phyloP scores from a whole-genome alignment of 78 protist species.

The Cyanophora paradoxa region DNA sequence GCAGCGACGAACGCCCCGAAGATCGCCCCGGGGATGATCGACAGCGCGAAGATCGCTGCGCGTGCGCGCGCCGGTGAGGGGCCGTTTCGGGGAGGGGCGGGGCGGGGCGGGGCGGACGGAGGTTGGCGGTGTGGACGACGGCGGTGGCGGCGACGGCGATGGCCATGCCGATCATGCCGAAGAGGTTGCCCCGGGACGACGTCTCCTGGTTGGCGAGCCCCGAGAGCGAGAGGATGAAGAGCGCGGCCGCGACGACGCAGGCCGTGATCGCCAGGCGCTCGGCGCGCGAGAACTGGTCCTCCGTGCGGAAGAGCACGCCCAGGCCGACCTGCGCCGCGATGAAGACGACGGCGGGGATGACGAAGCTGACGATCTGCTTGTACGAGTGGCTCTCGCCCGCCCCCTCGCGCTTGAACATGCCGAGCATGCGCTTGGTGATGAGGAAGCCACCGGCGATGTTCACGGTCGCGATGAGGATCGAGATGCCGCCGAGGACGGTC shows the following conservation, averaged over 20 bases:
- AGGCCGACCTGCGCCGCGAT: background rate
- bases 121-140: background rate
- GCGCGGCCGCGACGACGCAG: slow-evolving; percentile 12
- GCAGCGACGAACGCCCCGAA: slow-evolving; percentile 16
- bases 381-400: slow-evolving; percentile 16
- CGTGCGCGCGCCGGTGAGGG: slow-evolving; percentile 7
- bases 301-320: background rate
- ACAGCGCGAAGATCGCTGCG: background rate
- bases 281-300: too few relatives aligned
- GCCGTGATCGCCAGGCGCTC: too few relatives aligned
- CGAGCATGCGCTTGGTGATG: slow-evolving; percentile 93
- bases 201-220: slow-evolving; percentile 20
- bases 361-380: slow-evolving; percentile 28
- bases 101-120: background rate
- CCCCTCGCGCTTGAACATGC: slow-evolving; percentile 87
- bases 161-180: slow-evolving; percentile 25
- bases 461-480: slow-evolving; percentile 76
- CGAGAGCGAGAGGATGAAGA: slow-evolving; percentile 28
- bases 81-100: background rate
- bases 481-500: slow-evolving; percentile 50
- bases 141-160: slow-evolving; percentile 21
- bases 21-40: slow-evolving; percentile 14
- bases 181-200: slow-evolving; percentile 22
- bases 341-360: slow-evolving; percentile 24
- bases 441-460: slow-evolving; percentile 93